These are phyloP conservation scores for Monosporascus sp. DNA, from an alignment of 2,329 filamentous ascomycete species.

Conservation along the genomic window DNA sequence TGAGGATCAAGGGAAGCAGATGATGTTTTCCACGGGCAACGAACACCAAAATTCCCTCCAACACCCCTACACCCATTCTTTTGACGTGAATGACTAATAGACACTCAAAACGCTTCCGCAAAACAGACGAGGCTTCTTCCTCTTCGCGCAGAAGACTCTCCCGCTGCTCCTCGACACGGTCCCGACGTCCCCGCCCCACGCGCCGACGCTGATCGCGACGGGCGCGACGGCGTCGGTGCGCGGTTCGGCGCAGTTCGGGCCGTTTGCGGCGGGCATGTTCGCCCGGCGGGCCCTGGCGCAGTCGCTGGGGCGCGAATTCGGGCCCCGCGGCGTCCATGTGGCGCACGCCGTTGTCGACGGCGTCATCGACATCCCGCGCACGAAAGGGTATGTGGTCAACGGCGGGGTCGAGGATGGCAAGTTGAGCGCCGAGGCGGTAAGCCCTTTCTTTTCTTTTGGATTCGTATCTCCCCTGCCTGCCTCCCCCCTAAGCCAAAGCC, in stretches of 20 bases:
- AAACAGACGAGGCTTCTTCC: slow-evolving; percentile 56
- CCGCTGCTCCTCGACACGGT: slow-evolving; percentile 59
- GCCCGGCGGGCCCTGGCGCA: slow-evolving; percentile 63
- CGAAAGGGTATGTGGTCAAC: slow-evolving; percentile 42
- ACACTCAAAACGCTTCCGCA: not conserved
- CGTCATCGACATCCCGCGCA: slow-evolving; percentile 67
- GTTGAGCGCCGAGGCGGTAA: slow-evolving; percentile 61
- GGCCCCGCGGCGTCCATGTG: slow-evolving; percentile 68
- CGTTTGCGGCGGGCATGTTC: slow-evolving; percentile 67
- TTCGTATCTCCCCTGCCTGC: not conserved
- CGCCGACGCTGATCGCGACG: slow-evolving; percentile 69
- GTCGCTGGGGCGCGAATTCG: slow-evolving; percentile 67
- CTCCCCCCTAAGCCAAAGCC: too few relatives aligned
- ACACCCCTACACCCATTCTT: not conserved
- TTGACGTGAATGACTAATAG: not conserved
- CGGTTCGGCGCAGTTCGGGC: slow-evolving; percentile 56
- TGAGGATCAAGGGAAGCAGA: too few relatives aligned
- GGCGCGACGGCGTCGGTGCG: slow-evolving; percentile 69
- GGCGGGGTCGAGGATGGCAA: slow-evolving; percentile 42
- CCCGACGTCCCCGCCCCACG: slow-evolving; percentile 40
- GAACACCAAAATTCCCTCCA: not conserved
- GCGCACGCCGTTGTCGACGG: slow-evolving; percentile 71
- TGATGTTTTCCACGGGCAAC: too few relatives aligned
- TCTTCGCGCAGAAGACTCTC: slow-evolving; percentile 61
- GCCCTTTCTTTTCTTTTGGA: slow-evolving; percentile 18